A percentile compares a stretch with the other conserved stretches of the same genome.
These are phyloP conservation scores for Corylus avellana DNA, from an alignment of 306 rosid genomes.

Conservation along the genomic window DNA sequence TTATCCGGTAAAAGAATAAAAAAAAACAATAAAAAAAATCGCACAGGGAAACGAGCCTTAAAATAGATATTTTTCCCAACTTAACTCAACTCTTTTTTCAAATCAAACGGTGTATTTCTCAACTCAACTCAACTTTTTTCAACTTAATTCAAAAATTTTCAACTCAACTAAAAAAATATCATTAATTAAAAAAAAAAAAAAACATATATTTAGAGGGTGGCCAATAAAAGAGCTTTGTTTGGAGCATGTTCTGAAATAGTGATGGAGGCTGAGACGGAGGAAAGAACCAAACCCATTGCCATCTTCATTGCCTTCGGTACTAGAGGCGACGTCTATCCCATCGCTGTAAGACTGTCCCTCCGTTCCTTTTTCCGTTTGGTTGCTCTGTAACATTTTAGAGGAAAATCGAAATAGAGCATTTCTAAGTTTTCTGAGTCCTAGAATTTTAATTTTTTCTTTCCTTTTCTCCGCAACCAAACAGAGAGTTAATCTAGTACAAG, in stretches of 20 bases:
- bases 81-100: no score
- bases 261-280: slow-evolving; percentile 13
- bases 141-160: no score
- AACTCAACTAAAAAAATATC: no score
- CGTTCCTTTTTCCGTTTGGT: neutral
- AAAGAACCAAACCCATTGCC: slow-evolving; percentile 53
- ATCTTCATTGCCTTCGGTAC: slow-evolving; percentile 84
- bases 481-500: neutral
- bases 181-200: no score
- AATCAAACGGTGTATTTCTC: no score
- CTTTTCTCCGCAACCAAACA: neutral
- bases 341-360: slow-evolving; percentile 46
- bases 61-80: no score
- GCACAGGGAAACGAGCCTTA: no score
- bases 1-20: no score
- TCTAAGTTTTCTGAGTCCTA: neutral
- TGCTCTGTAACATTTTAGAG: neutral
- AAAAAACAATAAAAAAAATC: no score
- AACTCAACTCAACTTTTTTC: no score
- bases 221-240: neutral
- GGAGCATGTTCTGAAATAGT: neutral
- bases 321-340: slow-evolving; percentile 73
- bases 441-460: neutral
- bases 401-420: neutral
- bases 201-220: no score